A percentile compares a stretch with the other conserved stretches of the same genome.
Evolutionary conservation across 2,329 filamentous ascomycete genomes (phyloP).

Genomic region (Cladosporium colombiae): DNA sequence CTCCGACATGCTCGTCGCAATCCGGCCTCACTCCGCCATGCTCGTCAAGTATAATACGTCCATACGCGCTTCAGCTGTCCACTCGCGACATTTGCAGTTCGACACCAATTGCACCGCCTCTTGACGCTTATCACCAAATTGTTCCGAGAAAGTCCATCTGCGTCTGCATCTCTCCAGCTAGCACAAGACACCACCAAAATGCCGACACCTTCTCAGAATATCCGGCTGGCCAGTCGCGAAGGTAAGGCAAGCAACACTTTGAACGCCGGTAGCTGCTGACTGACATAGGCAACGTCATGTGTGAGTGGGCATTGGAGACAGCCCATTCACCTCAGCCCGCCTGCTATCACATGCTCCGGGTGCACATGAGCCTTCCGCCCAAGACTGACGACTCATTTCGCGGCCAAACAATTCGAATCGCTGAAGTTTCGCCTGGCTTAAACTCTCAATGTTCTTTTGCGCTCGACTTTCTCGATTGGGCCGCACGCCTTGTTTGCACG

Average conservation of each 20-base stretch:
- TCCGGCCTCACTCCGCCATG: not conserved
- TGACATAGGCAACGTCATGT: not conserved
- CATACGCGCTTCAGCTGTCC: not conserved
- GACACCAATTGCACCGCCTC: no score
- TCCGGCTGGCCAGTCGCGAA: not conserved
- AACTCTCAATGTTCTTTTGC: not conserved
- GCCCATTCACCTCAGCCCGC: not conserved
- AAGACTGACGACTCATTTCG: not conserved
- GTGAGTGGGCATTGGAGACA: not conserved
- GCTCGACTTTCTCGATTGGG: not conserved
- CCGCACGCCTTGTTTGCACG: not conserved
- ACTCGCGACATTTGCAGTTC: not conserved
- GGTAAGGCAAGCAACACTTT: not conserved
- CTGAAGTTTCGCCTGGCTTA: not conserved
- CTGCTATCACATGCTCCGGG: not conserved
- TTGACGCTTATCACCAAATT: no score
- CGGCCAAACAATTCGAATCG: not conserved
- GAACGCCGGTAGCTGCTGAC: not conserved
- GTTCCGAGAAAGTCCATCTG: not conserved
- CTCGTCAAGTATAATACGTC: not conserved
- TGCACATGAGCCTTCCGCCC: not conserved
- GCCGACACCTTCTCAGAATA: not conserved
- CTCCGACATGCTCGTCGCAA: not conserved
- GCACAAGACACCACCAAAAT: not conserved
- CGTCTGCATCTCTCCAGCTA: no score